Conservation (phyloP, 495 filamentous ascomycete species). For the Penicillium lividum region DNA sequence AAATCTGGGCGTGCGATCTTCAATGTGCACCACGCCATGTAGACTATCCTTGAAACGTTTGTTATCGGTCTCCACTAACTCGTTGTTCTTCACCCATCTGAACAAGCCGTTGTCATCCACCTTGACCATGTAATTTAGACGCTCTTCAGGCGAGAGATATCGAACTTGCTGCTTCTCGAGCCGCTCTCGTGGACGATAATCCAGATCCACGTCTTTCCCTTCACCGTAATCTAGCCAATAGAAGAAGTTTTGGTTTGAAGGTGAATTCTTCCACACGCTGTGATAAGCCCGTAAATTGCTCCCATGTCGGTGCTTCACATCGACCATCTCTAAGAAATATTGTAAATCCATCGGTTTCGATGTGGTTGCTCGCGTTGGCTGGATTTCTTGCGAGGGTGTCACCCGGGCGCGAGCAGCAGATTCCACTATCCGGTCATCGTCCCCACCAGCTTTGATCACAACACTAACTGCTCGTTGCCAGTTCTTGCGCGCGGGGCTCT, state of each 20-base stretch:
- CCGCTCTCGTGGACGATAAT: conserved; percentile 61
- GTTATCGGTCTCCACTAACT: conserved; percentile 68
- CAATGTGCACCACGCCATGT: conserved; percentile 68
- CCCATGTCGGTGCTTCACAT: conserved; percentile 85
- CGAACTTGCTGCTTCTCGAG: conserved; percentile 71
- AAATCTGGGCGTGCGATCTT: conserved; percentile 59
- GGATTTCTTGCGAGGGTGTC: conserved; percentile 27
- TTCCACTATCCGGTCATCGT: conserved; percentile 43
- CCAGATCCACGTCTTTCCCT: conserved; percentile 58
- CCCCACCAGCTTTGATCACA: conserved; percentile 66
- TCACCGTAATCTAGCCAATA: conserved; percentile 92
- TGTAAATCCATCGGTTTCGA: conserved; percentile 82
- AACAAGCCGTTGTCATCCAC: conserved; percentile 67
- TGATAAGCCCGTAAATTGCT: conserved; percentile 84
- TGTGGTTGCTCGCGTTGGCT: conserved; percentile 39
- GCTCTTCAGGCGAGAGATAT: conserved; percentile 72
- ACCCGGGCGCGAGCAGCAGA: conserved; percentile 31
- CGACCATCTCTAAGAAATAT: conserved; percentile 94
- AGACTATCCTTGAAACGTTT: conserved; percentile 76
- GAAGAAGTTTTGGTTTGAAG: conserved; percentile 87
- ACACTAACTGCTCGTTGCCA: conserved; percentile 75
- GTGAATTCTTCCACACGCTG: conserved; percentile 72
- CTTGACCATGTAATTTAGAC: conserved; percentile 69
- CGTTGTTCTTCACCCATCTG: conserved; percentile 78
- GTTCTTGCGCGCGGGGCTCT: conserved; percentile 57